A percentile compares a stretch with the other conserved stretches of the same genome.
phyloP scores from a whole-genome alignment of 306 rosid genomes.

The Carpinus viminea region DNA sequence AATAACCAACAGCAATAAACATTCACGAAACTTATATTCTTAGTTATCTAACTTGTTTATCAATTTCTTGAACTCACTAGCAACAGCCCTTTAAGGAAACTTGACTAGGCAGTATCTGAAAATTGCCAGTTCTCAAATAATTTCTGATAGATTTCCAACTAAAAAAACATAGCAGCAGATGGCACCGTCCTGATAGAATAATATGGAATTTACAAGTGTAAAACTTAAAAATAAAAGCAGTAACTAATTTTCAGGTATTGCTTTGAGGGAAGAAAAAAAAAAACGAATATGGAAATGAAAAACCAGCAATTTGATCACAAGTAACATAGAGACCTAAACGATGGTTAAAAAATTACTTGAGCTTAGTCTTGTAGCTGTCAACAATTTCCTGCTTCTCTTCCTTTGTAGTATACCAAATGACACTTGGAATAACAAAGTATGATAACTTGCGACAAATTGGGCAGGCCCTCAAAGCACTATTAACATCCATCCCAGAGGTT shows the following conservation, averaged over 20 bases:
- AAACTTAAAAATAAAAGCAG: neutral
- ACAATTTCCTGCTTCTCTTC: slow-evolving; percentile 87
- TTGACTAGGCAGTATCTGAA: neutral
- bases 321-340: slow-evolving; percentile 12
- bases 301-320: neutral
- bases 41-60: neutral
- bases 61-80: neutral
- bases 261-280: neutral
- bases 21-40: neutral
- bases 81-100: neutral
- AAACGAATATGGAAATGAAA: neutral
- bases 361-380: slow-evolving; percentile 89
- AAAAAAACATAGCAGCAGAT: neutral
- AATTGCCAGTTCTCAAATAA: neutral
- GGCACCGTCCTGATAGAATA: neutral
- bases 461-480: slow-evolving; percentile 86
- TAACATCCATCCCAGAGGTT: slow-evolving; percentile 84
- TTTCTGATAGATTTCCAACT: neutral
- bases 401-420: slow-evolving; percentile 81
- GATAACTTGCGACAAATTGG: slow-evolving; percentile 96
- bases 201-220: neutral
- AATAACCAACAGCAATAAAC: neutral
- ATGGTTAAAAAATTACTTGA: slow-evolving; percentile 61
- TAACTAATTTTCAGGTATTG: neutral
- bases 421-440: slow-evolving; percentile 93